Evolutionary conservation across 1,284 basidiomycete genomes (phyloP).

Genomic region (Cystobasidium pallidum): DNA sequence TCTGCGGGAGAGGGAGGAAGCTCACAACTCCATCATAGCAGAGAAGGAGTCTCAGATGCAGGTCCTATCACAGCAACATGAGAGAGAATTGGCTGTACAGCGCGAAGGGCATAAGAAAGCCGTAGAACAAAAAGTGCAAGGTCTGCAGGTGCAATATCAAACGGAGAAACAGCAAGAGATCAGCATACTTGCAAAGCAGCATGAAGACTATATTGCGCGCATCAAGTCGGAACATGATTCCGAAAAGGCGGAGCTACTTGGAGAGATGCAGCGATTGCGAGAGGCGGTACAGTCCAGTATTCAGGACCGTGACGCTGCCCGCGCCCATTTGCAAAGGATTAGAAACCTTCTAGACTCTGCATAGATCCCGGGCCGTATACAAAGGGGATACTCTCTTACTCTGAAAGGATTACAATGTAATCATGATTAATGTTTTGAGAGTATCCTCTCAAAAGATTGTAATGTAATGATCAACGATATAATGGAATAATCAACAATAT

Average conservation of each 20-base stretch:
- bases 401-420: no score
- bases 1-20: not conserved
- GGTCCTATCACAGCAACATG: not conserved
- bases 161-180: not conserved
- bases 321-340: slow-evolving; percentile 4
- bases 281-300: slow-evolving; percentile 14
- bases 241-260: not conserved
- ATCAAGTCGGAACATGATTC: not conserved
- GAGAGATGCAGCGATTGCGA: slow-evolving; percentile 4
- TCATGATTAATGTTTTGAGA: no score
- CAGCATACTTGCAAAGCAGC: not conserved
- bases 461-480: no score
- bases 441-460: no score
- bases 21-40: not conserved
- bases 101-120: no score
- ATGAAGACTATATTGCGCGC: not conserved
- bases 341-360: not conserved
- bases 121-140: no score
- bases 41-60: not conserved
- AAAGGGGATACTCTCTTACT: no score
- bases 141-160: no score
- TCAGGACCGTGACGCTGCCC: slow-evolving; percentile 15
- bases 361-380: not conserved
- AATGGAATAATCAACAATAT: no score
- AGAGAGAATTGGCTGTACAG: no score